A percentile compares a stretch with the other conserved stretches of the same genome.
Evolutionary conservation across 345 rosid species (phyloP).

Genomic region (Moringa oleifera): DNA sequence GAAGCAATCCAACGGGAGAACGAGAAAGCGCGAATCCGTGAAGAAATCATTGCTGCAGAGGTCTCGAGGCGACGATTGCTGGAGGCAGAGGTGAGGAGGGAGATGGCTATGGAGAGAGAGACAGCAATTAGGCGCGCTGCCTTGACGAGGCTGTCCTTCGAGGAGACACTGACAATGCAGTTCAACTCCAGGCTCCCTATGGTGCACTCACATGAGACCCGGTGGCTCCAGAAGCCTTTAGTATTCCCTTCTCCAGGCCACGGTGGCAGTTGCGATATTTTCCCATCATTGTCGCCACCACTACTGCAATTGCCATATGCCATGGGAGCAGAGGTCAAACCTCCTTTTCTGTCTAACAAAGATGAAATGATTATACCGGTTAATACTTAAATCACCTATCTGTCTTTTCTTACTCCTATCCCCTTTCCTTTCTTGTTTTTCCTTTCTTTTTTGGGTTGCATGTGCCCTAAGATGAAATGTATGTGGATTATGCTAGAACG

Average conservation of each 20-base stretch:
- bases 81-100: conserved; percentile 39
- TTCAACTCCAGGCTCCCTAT: conserved; percentile 17
- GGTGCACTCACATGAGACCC: background rate
- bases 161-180: conserved; percentile 21
- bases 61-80: conserved; percentile 25
- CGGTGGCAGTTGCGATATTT: background rate
- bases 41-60: conserved; percentile 35
- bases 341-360: conserved; percentile 18
- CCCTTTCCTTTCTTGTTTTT: too few species aligned
- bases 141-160: conserved; percentile 15
- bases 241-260: background rate
- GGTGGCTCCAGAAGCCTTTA: background rate
- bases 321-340: conserved; percentile 1
- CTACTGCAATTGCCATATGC: conserved; percentile 3
- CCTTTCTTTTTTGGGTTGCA: background rate
- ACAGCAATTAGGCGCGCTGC: conserved; percentile 16
- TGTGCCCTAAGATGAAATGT: too few species aligned
- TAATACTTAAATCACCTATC: conserved; percentile 8
- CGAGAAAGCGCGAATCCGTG: conserved; percentile 39
- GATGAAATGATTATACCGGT: conserved; percentile 42
- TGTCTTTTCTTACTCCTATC: background rate
- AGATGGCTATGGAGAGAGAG: conserved; percentile 41
- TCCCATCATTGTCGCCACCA: conserved; percentile 3
- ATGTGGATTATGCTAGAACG: background rate
- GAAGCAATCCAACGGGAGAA: conserved; percentile 24